phyloP scores from a whole-genome alignment of 2,329 filamentous ascomycete species.

The Stagonosporopsis vannaccii region DNA sequence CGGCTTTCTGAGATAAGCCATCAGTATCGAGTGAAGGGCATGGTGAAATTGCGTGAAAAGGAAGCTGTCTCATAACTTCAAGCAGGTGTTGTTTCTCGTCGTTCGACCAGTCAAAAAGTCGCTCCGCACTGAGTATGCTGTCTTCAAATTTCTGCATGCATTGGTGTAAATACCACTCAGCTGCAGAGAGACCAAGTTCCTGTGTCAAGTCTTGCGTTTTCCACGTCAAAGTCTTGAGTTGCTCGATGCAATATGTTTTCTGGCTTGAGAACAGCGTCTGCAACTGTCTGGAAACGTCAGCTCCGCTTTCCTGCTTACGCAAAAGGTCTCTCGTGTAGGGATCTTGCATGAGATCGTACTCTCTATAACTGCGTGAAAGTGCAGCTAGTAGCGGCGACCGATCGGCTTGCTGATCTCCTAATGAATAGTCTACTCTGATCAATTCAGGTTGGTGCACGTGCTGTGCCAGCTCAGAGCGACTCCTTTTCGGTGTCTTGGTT shows the following conservation, averaged over 20 bases:
- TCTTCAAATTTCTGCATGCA: constrained; percentile 44
- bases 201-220: constrained; percentile 44
- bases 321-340: constrained; percentile 50
- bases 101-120: constrained; percentile 40
- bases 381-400: constrained; percentile 25
- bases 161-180: constrained; percentile 50
- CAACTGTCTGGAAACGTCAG: constrained; percentile 35
- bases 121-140: constrained; percentile 24
- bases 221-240: constrained; percentile 45
- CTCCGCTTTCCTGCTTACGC: constrained; percentile 26
- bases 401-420: constrained; percentile 21
- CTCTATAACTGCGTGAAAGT: constrained; percentile 25
- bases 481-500: constrained; percentile 71
- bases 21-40: constrained; percentile 22
- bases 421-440: constrained; percentile 42
- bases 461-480: constrained; percentile 73
- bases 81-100: constrained; percentile 48
- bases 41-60: neutral
- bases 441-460: constrained; percentile 73
- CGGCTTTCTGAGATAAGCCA: constrained; percentile 45
- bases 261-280: constrained; percentile 35
- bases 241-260: constrained; percentile 51
- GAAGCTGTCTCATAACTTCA: constrained; percentile 27
- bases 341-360: constrained; percentile 49
- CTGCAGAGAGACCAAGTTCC: constrained; percentile 50